Base-by-base conservation (phyloP, 2,329 filamentous ascomycete species). In the Cadophora malorum region DNA sequence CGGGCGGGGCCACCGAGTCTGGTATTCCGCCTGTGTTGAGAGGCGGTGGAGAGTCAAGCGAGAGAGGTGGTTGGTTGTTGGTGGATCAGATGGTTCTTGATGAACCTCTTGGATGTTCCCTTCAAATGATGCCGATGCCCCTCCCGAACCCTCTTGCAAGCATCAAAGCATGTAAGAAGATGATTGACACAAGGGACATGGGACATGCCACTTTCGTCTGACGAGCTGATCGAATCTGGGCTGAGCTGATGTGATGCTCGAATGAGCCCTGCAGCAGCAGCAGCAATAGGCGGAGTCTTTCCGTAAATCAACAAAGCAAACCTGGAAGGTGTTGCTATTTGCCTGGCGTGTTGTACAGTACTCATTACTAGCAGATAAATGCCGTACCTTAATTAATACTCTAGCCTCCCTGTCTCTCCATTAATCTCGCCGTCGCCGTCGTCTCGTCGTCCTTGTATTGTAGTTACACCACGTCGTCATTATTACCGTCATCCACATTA, bases 171-270 rank as follows among this genome's bases (percentile, higher is more conserved):
- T 49, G 45, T 19, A 49, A 49, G 45, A 10, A 49, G 61, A 61
- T 63, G 63, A 65, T 66, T 60, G 47, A 67, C 63, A 55, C 68
- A 65, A 63, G 68, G 67, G 56, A 50, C 23, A 50, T 50, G 56
- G 59, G 33, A 64, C 63, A 68, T 60, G 56, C 62, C 50, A 65
- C 62, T 60, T 49, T 58, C 63, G 58, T 55, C 61, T 64, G 49
- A 67, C 23, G 41, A 56, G 52, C 60, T 45, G 58, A 50, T 60
- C 35, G 21, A 8, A 8, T 8, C 19, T 38, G n/a, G 55, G 2
- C 25, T 31, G 28, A 33, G 52, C 25, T 55, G 25, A 19, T 23
- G 23, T 58, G 55, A 58, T 58, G 8, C 55, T 58, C 33, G 55
- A 38, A 38, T 58, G 55, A 58, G 55, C n/a, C 33, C 19, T 58